A percentile compares a stretch with the other conserved stretches of the same genome.
Evolutionary conservation across 2,329 filamentous ascomycete genomes (phyloP).

Genomic region (Keithomyces neogunnii): DNA sequence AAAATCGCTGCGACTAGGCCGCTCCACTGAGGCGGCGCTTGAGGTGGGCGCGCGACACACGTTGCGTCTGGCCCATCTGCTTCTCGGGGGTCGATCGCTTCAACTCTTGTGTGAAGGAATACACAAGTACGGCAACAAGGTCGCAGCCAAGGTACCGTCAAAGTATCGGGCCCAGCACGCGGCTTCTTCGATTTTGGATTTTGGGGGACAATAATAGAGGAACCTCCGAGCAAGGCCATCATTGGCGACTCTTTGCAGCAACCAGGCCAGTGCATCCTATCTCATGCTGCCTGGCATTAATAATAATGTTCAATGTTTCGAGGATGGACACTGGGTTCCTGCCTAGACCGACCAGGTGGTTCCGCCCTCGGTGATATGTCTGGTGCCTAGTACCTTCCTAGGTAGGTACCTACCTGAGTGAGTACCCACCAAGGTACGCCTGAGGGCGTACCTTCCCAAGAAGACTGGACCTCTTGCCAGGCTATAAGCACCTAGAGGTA

Average conservation of each 20-base stretch:
- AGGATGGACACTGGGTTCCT: too few relatives aligned
- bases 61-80: constrained; percentile 7
- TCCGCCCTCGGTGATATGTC: too few relatives aligned
- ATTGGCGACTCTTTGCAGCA: background rate
- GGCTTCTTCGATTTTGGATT: background rate
- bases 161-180: background rate
- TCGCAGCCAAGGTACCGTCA: background rate
- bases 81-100: constrained; percentile 4
- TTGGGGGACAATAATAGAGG: background rate
- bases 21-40: constrained; percentile 52
- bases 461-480: too few relatives aligned
- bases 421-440: too few relatives aligned
- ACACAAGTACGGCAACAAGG: background rate
- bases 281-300: too few relatives aligned
- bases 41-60: constrained; percentile 14
- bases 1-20: constrained; percentile 52
- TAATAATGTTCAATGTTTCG: too few relatives aligned
- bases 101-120: background rate
- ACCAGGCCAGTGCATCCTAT: too few relatives aligned
- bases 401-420: too few relatives aligned
- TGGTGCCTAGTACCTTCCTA: too few relatives aligned
- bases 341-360: too few relatives aligned
- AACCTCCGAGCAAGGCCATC: constrained; percentile 1
- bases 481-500: too few relatives aligned
- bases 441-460: too few relatives aligned